Base-by-base conservation (phyloP, 2,329 filamentous ascomycete species). In the Xylariaceae sp. region DNA sequence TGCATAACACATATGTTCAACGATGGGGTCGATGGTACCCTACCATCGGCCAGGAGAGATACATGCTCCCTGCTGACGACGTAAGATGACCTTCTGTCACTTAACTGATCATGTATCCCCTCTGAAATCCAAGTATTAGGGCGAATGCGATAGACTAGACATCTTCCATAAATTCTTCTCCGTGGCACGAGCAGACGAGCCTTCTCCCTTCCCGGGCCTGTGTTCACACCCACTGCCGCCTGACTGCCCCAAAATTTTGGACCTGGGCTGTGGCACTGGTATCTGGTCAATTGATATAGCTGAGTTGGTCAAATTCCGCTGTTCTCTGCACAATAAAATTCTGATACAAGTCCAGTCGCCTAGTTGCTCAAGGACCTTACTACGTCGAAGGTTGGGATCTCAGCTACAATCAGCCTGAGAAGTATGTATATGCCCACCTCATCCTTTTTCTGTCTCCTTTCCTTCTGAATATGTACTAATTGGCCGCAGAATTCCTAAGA, bases 271-370 rank as follows among this genome's bases (percentile, higher is more conserved):
- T 52, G 92, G 91, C 17, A 95, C 89, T 1, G 90, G 89, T 32
- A 92, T 95, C 50, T 97, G 92, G 92, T 81, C 86, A 33, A 87
- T 94, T 57, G 86, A 92, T 55, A 85, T 95, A 68, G 86, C 86
- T 52, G 83, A 86, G 78, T 88, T 72, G 69, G 80, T 64, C 36
- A 19, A 37, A 37, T 37, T 14, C 27, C 27, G 2, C 22, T 38
- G 23, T n/a, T 27, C 6, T 36, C 25, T 34, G 39, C 20, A 7
- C 20, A 22, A 25, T 34, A 29, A 36, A 29, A 14, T 23, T 33
- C 52, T 54, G 22, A 54, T 42, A 16, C 32, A 29, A 27, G n/a
- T 3, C 21, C 50, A 61, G 58, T 46, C 54, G 54, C 32, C 51
- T 50, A 44, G 45, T 50, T 7, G 48, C 50, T 27, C 47, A 44